Conservation (phyloP, 2,329 filamentous ascomycete genomes). For the Reticulascus tulasneorum region DNA sequence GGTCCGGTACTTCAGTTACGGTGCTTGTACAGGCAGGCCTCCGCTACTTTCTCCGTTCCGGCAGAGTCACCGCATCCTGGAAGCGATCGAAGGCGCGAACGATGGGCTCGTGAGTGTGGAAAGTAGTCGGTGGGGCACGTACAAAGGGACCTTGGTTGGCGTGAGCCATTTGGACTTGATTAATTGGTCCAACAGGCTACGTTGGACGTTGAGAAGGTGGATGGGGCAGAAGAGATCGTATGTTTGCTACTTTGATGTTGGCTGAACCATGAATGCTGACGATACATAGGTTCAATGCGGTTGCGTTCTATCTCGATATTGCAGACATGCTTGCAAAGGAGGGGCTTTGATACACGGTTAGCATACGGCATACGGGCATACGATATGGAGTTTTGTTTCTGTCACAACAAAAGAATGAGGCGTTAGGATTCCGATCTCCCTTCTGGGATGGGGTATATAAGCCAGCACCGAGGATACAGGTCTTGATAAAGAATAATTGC, state of each 20-base stretch:
- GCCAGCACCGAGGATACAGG: too few species aligned
- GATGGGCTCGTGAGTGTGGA: constrained; percentile 65
- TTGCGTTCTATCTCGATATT: constrained; percentile 64
- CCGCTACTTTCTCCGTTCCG: constrained; percentile 64
- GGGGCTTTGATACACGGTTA: too few species aligned
- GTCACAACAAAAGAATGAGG: too few species aligned
- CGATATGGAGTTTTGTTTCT: too few species aligned
- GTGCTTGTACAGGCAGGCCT: constrained; percentile 44
- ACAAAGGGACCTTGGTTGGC: constrained; percentile 58
- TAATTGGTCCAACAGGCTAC: constrained; percentile 62
- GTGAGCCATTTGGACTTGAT: constrained; percentile 64
- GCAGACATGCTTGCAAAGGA: constrained; percentile 70
- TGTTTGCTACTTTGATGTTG: too few species aligned
- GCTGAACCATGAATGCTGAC: constrained; percentile 39
- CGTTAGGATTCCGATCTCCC: too few species aligned
- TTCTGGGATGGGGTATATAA: too few species aligned
- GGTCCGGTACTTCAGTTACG: constrained; percentile 61
- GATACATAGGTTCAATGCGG: constrained; percentile 65
- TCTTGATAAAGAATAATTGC: too few species aligned
- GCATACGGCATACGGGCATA: too few species aligned
- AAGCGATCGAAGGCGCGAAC: constrained; percentile 53
- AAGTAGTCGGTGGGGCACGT: constrained; percentile 59
- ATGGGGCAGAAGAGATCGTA: constrained; percentile 48
- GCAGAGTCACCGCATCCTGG: constrained; percentile 46
- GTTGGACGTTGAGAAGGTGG: constrained; percentile 50